phyloP scores from a whole-genome alignment of 2,329 filamentous ascomycete genomes.

The Sclerotinia sclerotiorum region DNA sequence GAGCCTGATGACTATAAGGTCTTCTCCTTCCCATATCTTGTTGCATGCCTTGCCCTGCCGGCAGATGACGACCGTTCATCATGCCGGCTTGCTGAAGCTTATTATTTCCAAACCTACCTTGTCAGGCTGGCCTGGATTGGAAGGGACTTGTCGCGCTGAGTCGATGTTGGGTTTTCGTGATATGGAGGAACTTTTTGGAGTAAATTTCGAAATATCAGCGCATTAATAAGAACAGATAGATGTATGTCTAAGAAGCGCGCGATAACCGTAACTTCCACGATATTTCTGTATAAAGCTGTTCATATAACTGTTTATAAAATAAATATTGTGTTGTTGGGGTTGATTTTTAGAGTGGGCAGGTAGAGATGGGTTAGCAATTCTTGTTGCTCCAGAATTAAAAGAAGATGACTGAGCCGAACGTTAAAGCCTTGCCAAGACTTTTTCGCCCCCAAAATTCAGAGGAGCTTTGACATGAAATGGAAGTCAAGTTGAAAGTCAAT shows the following conservation, averaged over 20 bases:
- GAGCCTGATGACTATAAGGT: constrained; percentile 42
- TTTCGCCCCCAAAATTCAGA: background rate
- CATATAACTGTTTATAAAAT: background rate
- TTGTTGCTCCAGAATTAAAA: constrained; percentile 27
- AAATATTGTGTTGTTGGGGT: background rate
- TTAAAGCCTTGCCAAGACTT: constrained; percentile 22
- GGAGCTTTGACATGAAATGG: background rate
- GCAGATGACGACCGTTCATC: constrained; percentile 77
- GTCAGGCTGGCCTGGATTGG: constrained; percentile 29
- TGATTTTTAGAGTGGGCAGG: background rate
- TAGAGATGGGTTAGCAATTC: constrained; percentile 7
- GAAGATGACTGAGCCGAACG: constrained; percentile 21
- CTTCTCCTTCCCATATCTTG: constrained; percentile 39
- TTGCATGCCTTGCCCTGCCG: constrained; percentile 64
- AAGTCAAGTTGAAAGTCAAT: no score
- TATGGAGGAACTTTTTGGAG: background rate
- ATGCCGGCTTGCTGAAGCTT: constrained; percentile 61
- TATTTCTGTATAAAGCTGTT: background rate
- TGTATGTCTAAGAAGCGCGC: background rate
- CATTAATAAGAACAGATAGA: background rate
- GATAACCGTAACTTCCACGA: background rate
- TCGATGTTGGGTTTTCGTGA: constrained; percentile 1
- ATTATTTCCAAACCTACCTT: constrained; percentile 33
- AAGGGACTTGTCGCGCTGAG: constrained; percentile 17
- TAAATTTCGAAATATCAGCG: background rate